These are phyloP conservation scores for Biscogniauxia sp. DNA, from an alignment of 2,329 filamentous ascomycete species.

Conservation along the genomic window DNA sequence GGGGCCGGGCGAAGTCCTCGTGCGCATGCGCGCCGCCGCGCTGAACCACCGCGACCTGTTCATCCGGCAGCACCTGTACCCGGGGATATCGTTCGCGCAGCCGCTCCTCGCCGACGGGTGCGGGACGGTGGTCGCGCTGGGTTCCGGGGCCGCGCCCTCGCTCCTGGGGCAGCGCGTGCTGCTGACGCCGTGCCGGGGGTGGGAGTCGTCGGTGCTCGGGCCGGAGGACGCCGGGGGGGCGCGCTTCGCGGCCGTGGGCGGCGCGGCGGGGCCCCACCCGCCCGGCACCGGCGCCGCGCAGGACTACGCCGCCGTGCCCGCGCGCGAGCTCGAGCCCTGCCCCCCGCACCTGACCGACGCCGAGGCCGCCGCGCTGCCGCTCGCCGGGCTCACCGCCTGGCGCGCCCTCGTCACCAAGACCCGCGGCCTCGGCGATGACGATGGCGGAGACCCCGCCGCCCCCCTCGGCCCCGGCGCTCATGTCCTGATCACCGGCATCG, in stretches of 20 bases:
- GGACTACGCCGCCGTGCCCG: constrained; percentile 72
- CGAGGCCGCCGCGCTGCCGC: constrained; percentile 80
- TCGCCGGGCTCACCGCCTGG: constrained; percentile 87
- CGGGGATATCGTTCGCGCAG: constrained; percentile 73
- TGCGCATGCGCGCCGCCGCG: constrained; percentile 74
- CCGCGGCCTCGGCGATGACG: constrained; percentile 48
- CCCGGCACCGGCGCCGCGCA: constrained; percentile 63
- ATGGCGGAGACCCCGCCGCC: no score
- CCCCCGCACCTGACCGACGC: constrained; percentile 68
- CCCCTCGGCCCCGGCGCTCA: constrained; percentile 56
- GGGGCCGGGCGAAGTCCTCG: constrained; percentile 65
- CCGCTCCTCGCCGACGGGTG: constrained; percentile 82
- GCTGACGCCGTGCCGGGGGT: constrained; percentile 74
- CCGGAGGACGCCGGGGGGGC: constrained; percentile 62
- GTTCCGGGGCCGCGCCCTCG: constrained; percentile 31
- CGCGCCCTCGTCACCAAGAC: constrained; percentile 78
- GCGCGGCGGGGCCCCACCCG: constrained; percentile 60
- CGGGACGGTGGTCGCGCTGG: constrained; percentile 64
- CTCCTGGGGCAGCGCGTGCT: constrained; percentile 66
- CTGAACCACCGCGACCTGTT: constrained; percentile 96
- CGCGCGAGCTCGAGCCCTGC: constrained; percentile 71
- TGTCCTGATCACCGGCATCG: constrained; percentile 85
- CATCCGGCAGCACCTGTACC: constrained; percentile 89
- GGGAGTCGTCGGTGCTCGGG: constrained; percentile 67
- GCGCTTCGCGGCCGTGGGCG: constrained; percentile 66